A percentile compares a stretch with the other conserved stretches of the same genome.
Evolutionary conservation across 2,329 filamentous ascomycete species (phyloP).

Genomic region (Rachicladosporium sp.): DNA sequence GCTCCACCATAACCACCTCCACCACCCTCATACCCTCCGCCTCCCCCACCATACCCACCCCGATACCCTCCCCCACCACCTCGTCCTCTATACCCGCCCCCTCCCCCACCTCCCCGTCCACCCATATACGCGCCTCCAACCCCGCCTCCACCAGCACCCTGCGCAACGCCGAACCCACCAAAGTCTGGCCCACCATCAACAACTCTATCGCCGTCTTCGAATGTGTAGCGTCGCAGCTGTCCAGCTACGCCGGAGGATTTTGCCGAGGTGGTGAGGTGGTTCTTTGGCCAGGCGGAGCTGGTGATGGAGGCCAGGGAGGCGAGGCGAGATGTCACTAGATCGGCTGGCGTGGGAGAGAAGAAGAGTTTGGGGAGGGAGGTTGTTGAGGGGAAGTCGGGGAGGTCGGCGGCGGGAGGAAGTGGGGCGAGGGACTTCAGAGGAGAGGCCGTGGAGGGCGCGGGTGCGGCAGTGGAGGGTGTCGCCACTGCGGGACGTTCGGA

Average conservation of each 20-base stretch:
- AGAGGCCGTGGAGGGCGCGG: conserved; percentile 1
- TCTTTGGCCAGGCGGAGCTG: conserved; percentile 25
- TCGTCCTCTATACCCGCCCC: conserved; percentile 9
- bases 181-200: conserved; percentile 30
- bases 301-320: conserved; percentile 43
- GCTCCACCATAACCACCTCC: too few relatives aligned
- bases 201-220: conserved; percentile 32
- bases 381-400: conserved; percentile 45
- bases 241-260: conserved; percentile 10
- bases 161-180: conserved; percentile 16
- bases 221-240: conserved; percentile 29
- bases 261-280: not conserved
- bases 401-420: conserved; percentile 7
- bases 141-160: conserved; percentile 6
- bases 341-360: conserved; percentile 51
- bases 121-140: too few relatives aligned
- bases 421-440: not conserved
- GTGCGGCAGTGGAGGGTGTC: not conserved
- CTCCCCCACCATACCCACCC: too few relatives aligned
- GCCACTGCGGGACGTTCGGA: conserved; percentile 3
- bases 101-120: conserved; percentile 7
- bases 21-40: too few relatives aligned
- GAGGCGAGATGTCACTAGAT: conserved; percentile 53
- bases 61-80: conserved; percentile 8
- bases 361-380: conserved; percentile 52